Evolutionary conservation across 768 basidiomycete genomes (phyloP).

Genomic region (Gloeopeniophorella convolvens): DNA sequence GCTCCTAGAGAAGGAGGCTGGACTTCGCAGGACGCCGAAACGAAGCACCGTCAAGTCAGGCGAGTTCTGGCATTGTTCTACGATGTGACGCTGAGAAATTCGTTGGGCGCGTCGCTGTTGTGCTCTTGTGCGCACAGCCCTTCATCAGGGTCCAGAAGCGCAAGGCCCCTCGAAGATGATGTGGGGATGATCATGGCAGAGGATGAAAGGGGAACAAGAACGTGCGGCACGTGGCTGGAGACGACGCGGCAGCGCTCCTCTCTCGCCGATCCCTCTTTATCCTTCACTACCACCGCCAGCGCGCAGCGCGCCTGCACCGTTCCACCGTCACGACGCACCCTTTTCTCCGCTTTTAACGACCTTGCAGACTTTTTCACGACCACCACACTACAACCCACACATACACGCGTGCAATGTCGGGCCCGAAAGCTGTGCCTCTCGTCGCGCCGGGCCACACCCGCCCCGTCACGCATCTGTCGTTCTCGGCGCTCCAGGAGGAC

Average conservation of each 20-base stretch:
- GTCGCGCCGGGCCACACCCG: conserved; percentile 83
- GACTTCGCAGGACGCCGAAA: too few relatives aligned
- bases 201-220: too few relatives aligned
- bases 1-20: too few relatives aligned
- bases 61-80: too few relatives aligned
- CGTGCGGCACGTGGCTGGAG: neutral
- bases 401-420: conserved; percentile 13
- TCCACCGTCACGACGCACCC: conserved; percentile 12
- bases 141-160: too few relatives aligned
- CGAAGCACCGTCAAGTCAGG: too few relatives aligned
- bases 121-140: too few relatives aligned
- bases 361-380: conserved; percentile 2
- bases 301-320: conserved; percentile 28
- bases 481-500: conserved; percentile 82
- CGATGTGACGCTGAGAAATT: too few relatives aligned
- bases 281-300: conserved; percentile 20
- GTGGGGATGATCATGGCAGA: too few relatives aligned
- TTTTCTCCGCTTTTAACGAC: conserved; percentile 4
- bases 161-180: too few relatives aligned
- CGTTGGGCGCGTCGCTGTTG: too few relatives aligned
- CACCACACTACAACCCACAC: too few relatives aligned
- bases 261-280: neutral
- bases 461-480: conserved; percentile 90
- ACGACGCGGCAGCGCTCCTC: neutral
- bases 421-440: conserved; percentile 59